Conservation (phyloP, 129 eudicot genomes). For the Gnaphalium uliginosum region DNA sequence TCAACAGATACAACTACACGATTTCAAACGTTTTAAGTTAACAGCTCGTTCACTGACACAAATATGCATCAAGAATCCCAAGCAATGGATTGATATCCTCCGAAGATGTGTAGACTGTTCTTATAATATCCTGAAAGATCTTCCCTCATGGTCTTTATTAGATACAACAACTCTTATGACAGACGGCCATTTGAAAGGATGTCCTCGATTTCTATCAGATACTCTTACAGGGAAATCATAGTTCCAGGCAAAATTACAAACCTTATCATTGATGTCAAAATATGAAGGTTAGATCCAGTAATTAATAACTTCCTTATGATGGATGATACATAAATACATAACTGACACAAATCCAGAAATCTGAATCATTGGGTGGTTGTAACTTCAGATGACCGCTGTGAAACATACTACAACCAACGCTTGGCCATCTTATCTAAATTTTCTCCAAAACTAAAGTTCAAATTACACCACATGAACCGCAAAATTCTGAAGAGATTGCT, state of each 20-base stretch:
- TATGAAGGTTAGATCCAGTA: not conserved
- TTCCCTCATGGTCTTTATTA: not conserved
- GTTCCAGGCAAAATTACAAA: too few species aligned
- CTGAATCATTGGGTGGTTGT: slow-evolving; percentile 17
- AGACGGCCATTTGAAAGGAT: too few species aligned
- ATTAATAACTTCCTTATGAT: not conserved
- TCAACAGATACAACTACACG: slow-evolving; percentile 1
- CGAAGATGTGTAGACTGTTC: slow-evolving; percentile 31
- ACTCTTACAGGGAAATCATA: too few species aligned
- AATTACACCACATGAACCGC: not conserved
- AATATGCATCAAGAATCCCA: slow-evolving; percentile 26
- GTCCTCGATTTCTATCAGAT: too few species aligned
- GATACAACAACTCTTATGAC: too few species aligned
- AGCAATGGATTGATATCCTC: slow-evolving; percentile 29
- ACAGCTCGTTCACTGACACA: slow-evolving; percentile 23
- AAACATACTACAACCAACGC: not conserved
- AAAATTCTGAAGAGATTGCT: not conserved
- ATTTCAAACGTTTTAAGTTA: slow-evolving; percentile 38
- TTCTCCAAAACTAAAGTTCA: not conserved
- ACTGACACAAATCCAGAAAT: not conserved
- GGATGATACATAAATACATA: not conserved
- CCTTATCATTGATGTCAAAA: not conserved
- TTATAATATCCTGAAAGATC: slow-evolving; percentile 26
- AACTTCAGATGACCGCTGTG: slow-evolving; percentile 28
- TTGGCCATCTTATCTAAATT: slow-evolving; percentile 25